These are phyloP conservation scores for Ogataea methanolica DNA, from an alignment of 805 yeast genomes.

Conservation along the genomic window DNA sequence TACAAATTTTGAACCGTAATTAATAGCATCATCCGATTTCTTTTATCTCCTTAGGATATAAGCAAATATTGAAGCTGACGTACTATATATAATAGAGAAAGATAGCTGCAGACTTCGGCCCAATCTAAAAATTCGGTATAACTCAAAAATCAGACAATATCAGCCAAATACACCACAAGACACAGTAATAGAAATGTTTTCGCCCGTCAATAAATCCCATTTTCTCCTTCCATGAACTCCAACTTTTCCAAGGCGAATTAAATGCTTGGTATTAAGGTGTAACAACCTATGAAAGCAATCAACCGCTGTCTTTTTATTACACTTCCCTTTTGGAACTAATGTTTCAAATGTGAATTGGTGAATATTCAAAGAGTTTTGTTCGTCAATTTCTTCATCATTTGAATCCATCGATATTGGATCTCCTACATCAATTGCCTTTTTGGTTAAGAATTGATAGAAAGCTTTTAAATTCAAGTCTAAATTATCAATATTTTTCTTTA, in stretches of 20 bases:
- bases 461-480: neutral
- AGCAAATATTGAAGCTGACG: neutral
- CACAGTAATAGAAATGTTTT: constrained; percentile 14
- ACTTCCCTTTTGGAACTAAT: constrained; percentile 7
- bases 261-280: constrained; percentile 13
- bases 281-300: constrained; percentile 16
- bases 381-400: neutral
- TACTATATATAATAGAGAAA: neutral
- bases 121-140: neutral
- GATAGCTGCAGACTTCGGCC: too few relatives aligned
- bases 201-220: constrained; percentile 21
- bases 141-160: neutral
- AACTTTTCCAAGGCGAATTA: constrained; percentile 11
- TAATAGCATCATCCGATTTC: neutral
- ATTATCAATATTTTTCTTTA: neutral
- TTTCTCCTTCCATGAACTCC: constrained; percentile 15
- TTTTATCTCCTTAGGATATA: neutral
- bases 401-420: neutral
- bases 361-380: constrained; percentile 2
- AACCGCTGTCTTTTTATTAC: constrained; percentile 13
- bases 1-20: too few relatives aligned
- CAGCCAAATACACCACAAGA: neutral
- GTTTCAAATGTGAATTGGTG: constrained; percentile 10
- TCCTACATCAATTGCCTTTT: neutral
- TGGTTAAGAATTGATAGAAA: neutral